phyloP scores from a whole-genome alignment of 495 filamentous ascomycete genomes.

The Tuber microsphaerosporum region DNA sequence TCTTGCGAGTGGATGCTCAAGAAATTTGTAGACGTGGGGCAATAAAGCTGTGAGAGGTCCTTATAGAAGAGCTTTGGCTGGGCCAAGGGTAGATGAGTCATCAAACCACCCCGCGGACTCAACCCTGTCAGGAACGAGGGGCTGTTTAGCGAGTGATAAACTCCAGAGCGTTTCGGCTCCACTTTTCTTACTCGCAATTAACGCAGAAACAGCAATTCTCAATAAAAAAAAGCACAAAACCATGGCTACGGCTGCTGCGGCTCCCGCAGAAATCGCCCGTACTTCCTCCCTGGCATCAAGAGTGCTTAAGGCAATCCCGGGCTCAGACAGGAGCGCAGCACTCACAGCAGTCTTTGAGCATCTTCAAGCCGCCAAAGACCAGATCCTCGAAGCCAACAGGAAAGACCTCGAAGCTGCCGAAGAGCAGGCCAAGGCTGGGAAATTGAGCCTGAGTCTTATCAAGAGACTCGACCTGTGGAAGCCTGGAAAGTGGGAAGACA shows the following conservation, averaged over 20 bases:
- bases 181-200: background rate
- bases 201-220: background rate
- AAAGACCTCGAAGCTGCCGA: conserved; percentile 68
- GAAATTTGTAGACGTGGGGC: conserved; percentile 23
- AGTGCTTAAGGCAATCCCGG: conserved; percentile 38
- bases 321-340: conserved; percentile 64
- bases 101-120: conserved; percentile 14
- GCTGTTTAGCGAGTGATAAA: conserved; percentile 18
- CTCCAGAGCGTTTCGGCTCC: background rate
- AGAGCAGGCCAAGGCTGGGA: conserved; percentile 62
- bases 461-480: conserved; percentile 80
- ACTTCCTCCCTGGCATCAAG: conserved; percentile 34
- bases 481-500: conserved; percentile 90
- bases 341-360: conserved; percentile 71
- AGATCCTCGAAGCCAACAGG: conserved; percentile 79
- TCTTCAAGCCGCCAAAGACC: conserved; percentile 57
- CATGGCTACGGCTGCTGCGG: conserved; percentile 20
- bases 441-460: conserved; percentile 76
- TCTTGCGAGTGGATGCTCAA: background rate
- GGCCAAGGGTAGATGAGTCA: conserved; percentile 32
- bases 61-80: conserved; percentile 20
- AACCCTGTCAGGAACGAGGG: conserved; percentile 3
- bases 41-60: conserved; percentile 13
- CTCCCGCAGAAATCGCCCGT: conserved; percentile 36
- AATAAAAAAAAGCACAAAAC: background rate